A percentile compares a stretch with the other conserved stretches of the same genome.
These are phyloP conservation scores for Russula dissimulans DNA, from an alignment of 768 basidiomycete species.

Conservation along the genomic window DNA sequence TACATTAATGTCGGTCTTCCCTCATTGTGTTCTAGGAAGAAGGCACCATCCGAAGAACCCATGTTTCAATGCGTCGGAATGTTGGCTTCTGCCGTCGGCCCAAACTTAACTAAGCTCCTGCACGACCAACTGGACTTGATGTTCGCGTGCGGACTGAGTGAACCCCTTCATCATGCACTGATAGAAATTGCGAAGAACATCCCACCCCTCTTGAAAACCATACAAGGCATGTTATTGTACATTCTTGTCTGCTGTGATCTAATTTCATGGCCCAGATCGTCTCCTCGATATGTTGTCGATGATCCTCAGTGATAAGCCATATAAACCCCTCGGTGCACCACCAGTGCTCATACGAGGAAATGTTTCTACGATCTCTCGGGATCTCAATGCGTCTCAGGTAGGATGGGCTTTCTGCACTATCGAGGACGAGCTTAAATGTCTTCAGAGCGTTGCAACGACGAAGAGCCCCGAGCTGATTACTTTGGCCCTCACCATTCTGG, in stretches of 20 bases:
- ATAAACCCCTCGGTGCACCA: constrained; percentile 84
- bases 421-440: neutral
- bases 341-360: constrained; percentile 48
- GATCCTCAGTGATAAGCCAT: constrained; percentile 74
- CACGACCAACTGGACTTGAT: constrained; percentile 96
- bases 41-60: constrained; percentile 86
- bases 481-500: constrained; percentile 78
- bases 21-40: constrained; percentile 53
- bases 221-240: constrained; percentile 61
- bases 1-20: neutral
- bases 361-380: constrained; percentile 38
- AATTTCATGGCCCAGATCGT: constrained; percentile 48
- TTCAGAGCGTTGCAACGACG: constrained; percentile 25
- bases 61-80: constrained; percentile 98
- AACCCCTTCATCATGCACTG: constrained; percentile 77
- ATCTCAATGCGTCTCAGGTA: constrained; percentile 44
- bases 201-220: constrained; percentile 80
- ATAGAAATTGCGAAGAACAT: constrained; percentile 80
- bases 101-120: constrained; percentile 88
- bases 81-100: constrained; percentile 91
- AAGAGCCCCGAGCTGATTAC: constrained; percentile 64
- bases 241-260: neutral
- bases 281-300: constrained; percentile 76
- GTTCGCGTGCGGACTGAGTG: constrained; percentile 89
- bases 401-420: neutral